Evolutionary conservation across 2,329 filamentous ascomycete species (phyloP).

Genomic region (Septoria linicola): DNA sequence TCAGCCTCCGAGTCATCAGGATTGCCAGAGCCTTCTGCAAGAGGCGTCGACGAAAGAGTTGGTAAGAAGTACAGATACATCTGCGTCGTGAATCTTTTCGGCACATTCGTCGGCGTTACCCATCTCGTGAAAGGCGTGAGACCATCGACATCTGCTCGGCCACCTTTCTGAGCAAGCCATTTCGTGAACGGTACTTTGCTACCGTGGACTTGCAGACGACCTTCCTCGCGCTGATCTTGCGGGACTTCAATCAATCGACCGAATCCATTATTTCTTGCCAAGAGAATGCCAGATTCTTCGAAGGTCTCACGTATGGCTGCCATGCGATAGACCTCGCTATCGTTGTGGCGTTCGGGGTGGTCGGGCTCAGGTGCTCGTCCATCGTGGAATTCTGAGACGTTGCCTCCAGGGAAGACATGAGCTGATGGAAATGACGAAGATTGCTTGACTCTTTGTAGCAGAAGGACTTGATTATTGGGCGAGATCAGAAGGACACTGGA

Average conservation of each 20-base stretch:
- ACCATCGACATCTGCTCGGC: constrained; percentile 63
- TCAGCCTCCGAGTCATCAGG: constrained; percentile 40
- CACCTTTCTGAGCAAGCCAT: constrained; percentile 61
- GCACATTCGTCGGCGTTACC: constrained; percentile 74
- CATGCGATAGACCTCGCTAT: constrained; percentile 71
- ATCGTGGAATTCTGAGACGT: constrained; percentile 75
- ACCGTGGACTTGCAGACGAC: constrained; percentile 66
- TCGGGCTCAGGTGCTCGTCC: constrained; percentile 56
- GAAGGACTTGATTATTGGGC: constrained; percentile 78
- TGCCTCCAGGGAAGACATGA: constrained; percentile 93
- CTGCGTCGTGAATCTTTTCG: constrained; percentile 84
- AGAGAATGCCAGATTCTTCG: constrained; percentile 87
- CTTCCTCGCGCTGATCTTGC: constrained; percentile 61
- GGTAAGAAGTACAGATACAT: constrained; percentile 96
- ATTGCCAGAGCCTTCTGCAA: constrained; percentile 27
- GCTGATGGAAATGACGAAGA: constrained; percentile 85
- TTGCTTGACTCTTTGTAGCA: constrained; percentile 80
- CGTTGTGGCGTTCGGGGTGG: constrained; percentile 61
- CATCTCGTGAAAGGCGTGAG: constrained; percentile 85
- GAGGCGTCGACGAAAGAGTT: constrained; percentile 38
- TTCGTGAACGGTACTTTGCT: constrained; percentile 64
- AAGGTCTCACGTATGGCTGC: constrained; percentile 90
- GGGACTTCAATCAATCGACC: constrained; percentile 62
- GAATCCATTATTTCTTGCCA: constrained; percentile 58
- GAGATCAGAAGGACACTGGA: constrained; percentile 81